Evolutionary conservation across 1,139 yeast species (phyloP).

Genomic region (Saccharomyces hybrid): DNA sequence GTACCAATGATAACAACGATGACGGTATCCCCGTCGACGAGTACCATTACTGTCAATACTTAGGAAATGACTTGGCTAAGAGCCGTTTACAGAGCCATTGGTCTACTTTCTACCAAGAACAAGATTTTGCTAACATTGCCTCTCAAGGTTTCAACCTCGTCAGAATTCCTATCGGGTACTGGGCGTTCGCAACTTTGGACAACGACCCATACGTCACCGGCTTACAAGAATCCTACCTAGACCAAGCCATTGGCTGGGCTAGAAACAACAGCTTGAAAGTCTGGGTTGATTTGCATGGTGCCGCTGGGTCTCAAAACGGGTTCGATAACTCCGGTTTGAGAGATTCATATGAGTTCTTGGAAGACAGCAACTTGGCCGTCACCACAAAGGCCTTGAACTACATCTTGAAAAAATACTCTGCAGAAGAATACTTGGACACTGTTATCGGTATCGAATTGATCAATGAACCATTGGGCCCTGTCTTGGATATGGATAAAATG

Average conservation of each 20-base stretch:
- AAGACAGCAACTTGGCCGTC: slow-evolving; percentile 40
- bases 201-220: slow-evolving; percentile 87
- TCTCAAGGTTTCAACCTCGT: slow-evolving; percentile 72
- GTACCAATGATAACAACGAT: slow-evolving; percentile 24
- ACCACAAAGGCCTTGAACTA: slow-evolving; percentile 28
- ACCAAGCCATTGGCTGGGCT: slow-evolving; percentile 73
- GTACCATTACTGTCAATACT: slow-evolving; percentile 53
- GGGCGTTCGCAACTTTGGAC: slow-evolving; percentile 69
- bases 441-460: slow-evolving; percentile 77
- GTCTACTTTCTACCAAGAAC: slow-evolving; percentile 69
- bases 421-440: slow-evolving; percentile 55
- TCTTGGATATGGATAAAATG: slow-evolving; percentile 50
- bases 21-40: slow-evolving; percentile 72
- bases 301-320: slow-evolving; percentile 96
- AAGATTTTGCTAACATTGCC: slow-evolving; percentile 58
- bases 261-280: slow-evolving; percentile 54
- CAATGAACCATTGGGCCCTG: slow-evolving; percentile 83
- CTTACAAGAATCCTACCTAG: slow-evolving; percentile 67
- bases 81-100: slow-evolving; percentile 60
- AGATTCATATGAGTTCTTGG: slow-evolving; percentile 54
- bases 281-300: slow-evolving; percentile 93
- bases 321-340: slow-evolving; percentile 91
- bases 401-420: slow-evolving; percentile 57
- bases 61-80: slow-evolving; percentile 57
- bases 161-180: slow-evolving; percentile 89